Percentiles rank a stretch among this genome's conserved stretches.
These are phyloP conservation scores for Fragaria ananassa DNA, from an alignment of 306 rosid species.

Conservation along the genomic window DNA sequence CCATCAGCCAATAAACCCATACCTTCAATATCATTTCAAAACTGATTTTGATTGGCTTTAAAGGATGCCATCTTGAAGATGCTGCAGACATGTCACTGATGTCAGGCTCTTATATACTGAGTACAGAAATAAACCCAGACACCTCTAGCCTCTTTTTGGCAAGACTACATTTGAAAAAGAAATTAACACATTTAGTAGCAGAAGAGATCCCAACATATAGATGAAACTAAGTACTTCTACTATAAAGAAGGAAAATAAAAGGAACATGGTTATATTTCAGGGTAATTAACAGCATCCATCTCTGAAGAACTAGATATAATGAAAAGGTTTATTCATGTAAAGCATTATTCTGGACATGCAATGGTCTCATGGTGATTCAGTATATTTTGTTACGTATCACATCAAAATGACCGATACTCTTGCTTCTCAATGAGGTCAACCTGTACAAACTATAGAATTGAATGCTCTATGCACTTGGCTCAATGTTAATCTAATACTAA, in stretches of 20 bases:
- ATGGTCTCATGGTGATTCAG: neutral
- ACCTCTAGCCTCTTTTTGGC: constrained; percentile 11
- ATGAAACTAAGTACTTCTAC: neutral
- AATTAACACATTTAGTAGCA: neutral
- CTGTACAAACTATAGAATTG: neutral
- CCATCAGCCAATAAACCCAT: too few species aligned
- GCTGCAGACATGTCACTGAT: constrained; percentile 33
- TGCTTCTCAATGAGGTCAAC: neutral
- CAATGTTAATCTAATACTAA: neutral
- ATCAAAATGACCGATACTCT: neutral
- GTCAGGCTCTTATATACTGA: constrained; percentile 31
- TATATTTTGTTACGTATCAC: neutral
- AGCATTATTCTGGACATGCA: neutral
- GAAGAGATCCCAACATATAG: neutral
- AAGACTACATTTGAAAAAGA: neutral
- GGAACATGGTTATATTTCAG: neutral
- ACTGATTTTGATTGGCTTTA: constrained; percentile 41
- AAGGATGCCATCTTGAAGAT: constrained; percentile 34
- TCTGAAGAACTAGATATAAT: neutral
- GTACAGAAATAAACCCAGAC: constrained; percentile 15
- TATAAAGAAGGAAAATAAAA: neutral
- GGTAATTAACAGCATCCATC: neutral
- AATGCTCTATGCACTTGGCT: neutral
- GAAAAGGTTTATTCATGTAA: neutral
- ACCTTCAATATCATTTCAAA: too few species aligned